phyloP scores from a whole-genome alignment of 2,329 filamentous ascomycete genomes.

The Aspergillus sp. region DNA sequence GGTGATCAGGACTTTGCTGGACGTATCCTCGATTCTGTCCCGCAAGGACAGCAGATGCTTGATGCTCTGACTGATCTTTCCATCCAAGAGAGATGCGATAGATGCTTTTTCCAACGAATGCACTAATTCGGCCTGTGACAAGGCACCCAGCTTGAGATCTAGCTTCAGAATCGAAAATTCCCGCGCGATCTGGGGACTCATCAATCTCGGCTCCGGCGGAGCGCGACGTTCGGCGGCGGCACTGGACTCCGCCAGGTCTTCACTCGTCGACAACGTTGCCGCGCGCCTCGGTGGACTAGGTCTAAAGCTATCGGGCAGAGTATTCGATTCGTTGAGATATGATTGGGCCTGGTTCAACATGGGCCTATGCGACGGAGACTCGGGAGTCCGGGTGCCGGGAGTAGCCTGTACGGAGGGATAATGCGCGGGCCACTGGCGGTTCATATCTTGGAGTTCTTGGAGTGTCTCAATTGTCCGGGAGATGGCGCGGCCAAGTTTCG shows the following conservation, averaged over 20 bases:
- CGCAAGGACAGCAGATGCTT: slow-evolving; percentile 82
- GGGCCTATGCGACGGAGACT: slow-evolving; percentile 33
- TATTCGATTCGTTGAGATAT: slow-evolving; percentile 25
- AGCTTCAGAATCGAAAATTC: slow-evolving; percentile 95
- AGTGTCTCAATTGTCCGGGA: slow-evolving; percentile 80
- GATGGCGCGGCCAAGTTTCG: slow-evolving; percentile 82
- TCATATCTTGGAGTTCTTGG: slow-evolving; percentile 81
- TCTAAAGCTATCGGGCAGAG: slow-evolving; percentile 30
- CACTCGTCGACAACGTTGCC: slow-evolving; percentile 66
- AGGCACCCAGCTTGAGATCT: slow-evolving; percentile 81
- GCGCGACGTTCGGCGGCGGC: slow-evolving; percentile 62
- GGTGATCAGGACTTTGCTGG: slow-evolving; percentile 93
- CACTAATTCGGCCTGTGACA: slow-evolving; percentile 86
- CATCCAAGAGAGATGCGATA: slow-evolving; percentile 84
- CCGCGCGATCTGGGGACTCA: slow-evolving; percentile 88
- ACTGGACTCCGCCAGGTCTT: slow-evolving; percentile 68
- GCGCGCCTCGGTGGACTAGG: slow-evolving; percentile 64
- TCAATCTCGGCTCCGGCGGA: slow-evolving; percentile 71
- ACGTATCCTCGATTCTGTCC: slow-evolving; percentile 94
- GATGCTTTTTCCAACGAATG: slow-evolving; percentile 92
- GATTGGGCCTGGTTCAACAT: slow-evolving; percentile 36
- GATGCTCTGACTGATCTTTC: slow-evolving; percentile 90
- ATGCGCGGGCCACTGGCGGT: slow-evolving; percentile 86
- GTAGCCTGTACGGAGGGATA: slow-evolving; percentile 65
- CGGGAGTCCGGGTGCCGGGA: slow-evolving; percentile 11